Evolutionary conservation across 2,329 filamentous ascomycete species (phyloP).

Genomic region (Claviceps sp.): DNA sequence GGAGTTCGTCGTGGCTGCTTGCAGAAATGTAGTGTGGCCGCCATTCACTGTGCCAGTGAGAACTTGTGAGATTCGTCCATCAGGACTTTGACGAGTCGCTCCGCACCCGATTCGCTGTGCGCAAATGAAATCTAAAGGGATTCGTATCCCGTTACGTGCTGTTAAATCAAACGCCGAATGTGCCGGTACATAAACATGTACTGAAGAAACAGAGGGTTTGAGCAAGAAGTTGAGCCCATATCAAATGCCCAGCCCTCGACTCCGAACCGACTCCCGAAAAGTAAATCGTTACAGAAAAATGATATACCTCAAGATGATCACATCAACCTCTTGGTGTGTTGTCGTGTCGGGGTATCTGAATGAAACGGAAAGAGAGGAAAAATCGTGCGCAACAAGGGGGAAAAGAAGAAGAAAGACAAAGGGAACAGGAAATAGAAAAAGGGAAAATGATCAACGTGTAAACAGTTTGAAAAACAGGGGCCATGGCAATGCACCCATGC

Average conservation of each 20-base stretch:
- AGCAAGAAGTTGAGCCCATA: neutral
- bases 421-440: conserved; percentile 9
- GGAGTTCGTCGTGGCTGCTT: neutral
- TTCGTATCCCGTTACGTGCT: neutral
- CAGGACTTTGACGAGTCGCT: neutral
- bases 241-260: neutral
- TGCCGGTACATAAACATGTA: conserved; percentile 22
- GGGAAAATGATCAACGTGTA: conserved; percentile 9
- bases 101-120: neutral
- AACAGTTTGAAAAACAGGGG: conserved; percentile 7
- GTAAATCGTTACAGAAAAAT: conserved; percentile 5
- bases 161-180: conserved; percentile 15
- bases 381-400: conserved; percentile 18
- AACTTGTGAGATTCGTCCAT: neutral
- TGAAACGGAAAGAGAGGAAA: conserved; percentile 16
- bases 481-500: no score
- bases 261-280: neutral
- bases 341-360: conserved; percentile 28
- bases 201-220: neutral
- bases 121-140: neutral
- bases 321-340: conserved; percentile 16
- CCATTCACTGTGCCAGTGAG: neutral
- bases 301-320: conserved; percentile 13
- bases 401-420: conserved; percentile 12
- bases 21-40: neutral